A percentile compares a stretch with the other conserved stretches of the same genome.
Evolutionary conservation across 805 yeast genomes (phyloP).

Genomic region (Ogataea saltuana): DNA sequence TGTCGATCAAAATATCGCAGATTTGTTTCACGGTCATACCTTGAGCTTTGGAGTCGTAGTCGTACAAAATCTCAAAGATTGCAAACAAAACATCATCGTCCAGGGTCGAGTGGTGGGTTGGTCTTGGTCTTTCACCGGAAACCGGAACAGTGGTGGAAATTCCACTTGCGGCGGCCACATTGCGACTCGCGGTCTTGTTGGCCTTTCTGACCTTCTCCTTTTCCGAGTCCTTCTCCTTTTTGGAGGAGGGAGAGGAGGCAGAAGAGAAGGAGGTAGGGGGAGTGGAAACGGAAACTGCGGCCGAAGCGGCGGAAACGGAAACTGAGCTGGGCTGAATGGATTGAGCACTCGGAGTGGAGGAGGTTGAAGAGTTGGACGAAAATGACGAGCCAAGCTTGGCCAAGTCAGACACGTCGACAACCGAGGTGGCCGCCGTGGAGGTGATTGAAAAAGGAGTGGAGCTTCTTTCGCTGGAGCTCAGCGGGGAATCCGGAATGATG

Average conservation of each 20-base stretch:
- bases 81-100: constrained; percentile 79
- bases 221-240: constrained; percentile 24
- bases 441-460: constrained; percentile 47
- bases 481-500: constrained; percentile 34
- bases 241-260: constrained; percentile 19
- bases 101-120: constrained; percentile 63
- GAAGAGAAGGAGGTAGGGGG: constrained; percentile 15
- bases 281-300: constrained; percentile 8
- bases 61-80: constrained; percentile 69
- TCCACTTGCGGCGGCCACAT: constrained; percentile 63
- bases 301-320: background rate
- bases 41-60: constrained; percentile 62
- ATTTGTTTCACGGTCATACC: constrained; percentile 92
- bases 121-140: constrained; percentile 72
- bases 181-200: constrained; percentile 35
- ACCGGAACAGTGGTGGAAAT: constrained; percentile 80
- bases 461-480: constrained; percentile 33
- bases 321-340: too few species aligned
- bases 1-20: constrained; percentile 70
- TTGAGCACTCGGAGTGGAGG: too few species aligned
- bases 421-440: constrained; percentile 34
- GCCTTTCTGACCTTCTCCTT: constrained; percentile 31
- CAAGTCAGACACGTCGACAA: constrained; percentile 25
- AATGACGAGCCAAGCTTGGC: constrained; percentile 14
- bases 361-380: constrained; percentile 11